Evolutionary conservation across 2,329 filamentous ascomycete genomes (phyloP).

Genomic region (Calonectria pseudoturangicola): DNA sequence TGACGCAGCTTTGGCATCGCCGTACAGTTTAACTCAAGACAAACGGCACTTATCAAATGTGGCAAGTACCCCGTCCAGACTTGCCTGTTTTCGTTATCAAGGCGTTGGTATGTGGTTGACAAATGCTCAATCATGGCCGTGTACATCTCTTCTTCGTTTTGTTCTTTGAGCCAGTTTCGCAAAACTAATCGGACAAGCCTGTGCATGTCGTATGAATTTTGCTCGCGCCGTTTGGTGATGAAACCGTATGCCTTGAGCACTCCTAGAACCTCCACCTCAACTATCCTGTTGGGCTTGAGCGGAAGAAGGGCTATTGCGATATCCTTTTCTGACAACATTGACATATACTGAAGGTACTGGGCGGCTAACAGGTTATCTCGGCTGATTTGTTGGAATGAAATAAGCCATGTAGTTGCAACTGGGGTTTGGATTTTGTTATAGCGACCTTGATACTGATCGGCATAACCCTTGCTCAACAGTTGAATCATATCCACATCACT

Average conservation of each 20-base stretch:
- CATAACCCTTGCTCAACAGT: conserved; percentile 57
- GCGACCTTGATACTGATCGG: conserved; percentile 51
- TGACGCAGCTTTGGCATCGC: too few relatives aligned
- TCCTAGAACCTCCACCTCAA: conserved; percentile 50
- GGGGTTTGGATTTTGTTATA: conserved; percentile 53
- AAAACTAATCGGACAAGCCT: conserved; percentile 57
- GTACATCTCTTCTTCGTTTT: conserved; percentile 32
- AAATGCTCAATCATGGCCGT: conserved; percentile 39
- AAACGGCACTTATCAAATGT: conserved; percentile 33
- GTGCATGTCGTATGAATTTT: conserved; percentile 54
- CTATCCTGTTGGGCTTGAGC: conserved; percentile 37
- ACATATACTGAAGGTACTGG: conserved; percentile 57
- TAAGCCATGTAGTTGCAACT: conserved; percentile 58
- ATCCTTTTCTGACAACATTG: conserved; percentile 54
- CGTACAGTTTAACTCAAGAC: neutral
- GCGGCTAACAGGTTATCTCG: conserved; percentile 51
- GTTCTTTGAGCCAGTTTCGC: conserved; percentile 53
- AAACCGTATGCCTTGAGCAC: conserved; percentile 57
- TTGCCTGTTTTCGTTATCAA: conserved; percentile 42
- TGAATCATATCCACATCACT: conserved; percentile 48
- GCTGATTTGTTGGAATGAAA: conserved; percentile 58
- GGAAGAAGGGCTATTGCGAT: conserved; percentile 54
- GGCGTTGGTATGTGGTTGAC: conserved; percentile 36
- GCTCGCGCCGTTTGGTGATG: conserved; percentile 47
- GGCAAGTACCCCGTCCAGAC: conserved; percentile 52